Base-by-base conservation (phyloP, 2,329 filamentous ascomycete species). In the Aspergillus spinulosporus region DNA sequence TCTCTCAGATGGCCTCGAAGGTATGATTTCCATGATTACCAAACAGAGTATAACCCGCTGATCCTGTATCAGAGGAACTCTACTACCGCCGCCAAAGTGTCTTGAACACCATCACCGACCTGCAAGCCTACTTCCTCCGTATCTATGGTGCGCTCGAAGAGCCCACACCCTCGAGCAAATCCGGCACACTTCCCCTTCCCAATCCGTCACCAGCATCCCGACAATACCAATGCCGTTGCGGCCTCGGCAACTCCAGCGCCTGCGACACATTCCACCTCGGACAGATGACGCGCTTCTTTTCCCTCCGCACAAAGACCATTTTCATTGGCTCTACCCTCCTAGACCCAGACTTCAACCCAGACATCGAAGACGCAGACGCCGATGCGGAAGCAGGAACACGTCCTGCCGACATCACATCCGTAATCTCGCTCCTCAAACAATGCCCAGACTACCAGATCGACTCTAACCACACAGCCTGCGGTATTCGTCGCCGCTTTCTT, bases 251-350 rank as follows among this genome's bases (percentile, higher is more conserved):
- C 42, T 75, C 74, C 5, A 71, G 67, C 43, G 70, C 73, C 52
- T 78, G 76, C 56, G 76, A 78, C 54, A 66, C 73, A 4, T 78
- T 77, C 54, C 75, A 78, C 43, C 64, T 78, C 1, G 76, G 76
- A 9, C 74, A 78, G 59, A 77, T 77, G 67, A 66, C 72, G 15
- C 72, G 74, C 8, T 78, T 78, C 57, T 76, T 78, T 40, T 60
- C 70, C 4, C 58, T 74, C 32, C 70, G 74, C 34, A 70, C 74
- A 34, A 76, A 71, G 48, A 77, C 73, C 0, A 66, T 77, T 34
- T 73, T 74, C 36, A 42, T 78, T n/a, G 73, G 73, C 43, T 77
- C 74, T 12, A 74, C 64, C 4, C 49, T 76, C 14, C 65, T 75
- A 21, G 71, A 74, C 50, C 68, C 69, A 2, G 67, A 73, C 11